A percentile compares a stretch with the other conserved stretches of the same genome.
These are phyloP conservation scores for Colletotrichum sp. DNA, from an alignment of 2,329 filamentous ascomycete species.

Conservation along the genomic window DNA sequence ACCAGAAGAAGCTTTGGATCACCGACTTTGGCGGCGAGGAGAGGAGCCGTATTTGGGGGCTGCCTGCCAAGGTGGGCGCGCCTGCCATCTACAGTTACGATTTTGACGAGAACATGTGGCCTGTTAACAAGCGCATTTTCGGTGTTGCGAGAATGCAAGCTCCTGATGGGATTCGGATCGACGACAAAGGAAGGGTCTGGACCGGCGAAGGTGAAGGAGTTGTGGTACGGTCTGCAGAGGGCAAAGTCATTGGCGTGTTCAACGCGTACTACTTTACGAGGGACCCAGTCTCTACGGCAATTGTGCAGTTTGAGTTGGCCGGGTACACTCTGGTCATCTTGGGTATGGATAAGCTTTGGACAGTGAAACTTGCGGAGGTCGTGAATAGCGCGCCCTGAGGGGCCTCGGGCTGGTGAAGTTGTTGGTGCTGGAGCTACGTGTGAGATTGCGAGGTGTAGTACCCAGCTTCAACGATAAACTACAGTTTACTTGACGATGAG, in stretches of 20 bases:
- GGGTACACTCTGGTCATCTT: background rate
- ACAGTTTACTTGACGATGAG: background rate
- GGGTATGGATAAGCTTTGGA: background rate
- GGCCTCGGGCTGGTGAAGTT: background rate
- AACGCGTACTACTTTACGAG: background rate
- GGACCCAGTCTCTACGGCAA: background rate
- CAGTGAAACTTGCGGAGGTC: background rate
- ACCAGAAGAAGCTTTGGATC: background rate
- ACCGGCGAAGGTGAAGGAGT: background rate
- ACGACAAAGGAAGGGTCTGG: background rate
- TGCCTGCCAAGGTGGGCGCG: background rate
- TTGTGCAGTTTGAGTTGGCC: background rate
- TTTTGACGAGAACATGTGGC: background rate
- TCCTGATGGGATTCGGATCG: background rate
- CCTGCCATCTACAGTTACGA: background rate
- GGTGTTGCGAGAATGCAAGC: background rate
- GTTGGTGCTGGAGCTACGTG: background rate
- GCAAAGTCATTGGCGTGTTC: background rate
- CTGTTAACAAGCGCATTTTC: background rate
- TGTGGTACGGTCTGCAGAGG: background rate
- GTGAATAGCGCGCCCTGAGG: background rate
- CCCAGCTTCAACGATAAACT: background rate
- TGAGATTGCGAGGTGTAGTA: background rate
- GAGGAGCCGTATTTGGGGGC: background rate
- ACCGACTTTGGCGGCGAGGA: background rate